These are phyloP conservation scores for Cutaneotrichosporon arboriforme DNA, from an alignment of 1,284 basidiomycete genomes.

Conservation along the genomic window DNA sequence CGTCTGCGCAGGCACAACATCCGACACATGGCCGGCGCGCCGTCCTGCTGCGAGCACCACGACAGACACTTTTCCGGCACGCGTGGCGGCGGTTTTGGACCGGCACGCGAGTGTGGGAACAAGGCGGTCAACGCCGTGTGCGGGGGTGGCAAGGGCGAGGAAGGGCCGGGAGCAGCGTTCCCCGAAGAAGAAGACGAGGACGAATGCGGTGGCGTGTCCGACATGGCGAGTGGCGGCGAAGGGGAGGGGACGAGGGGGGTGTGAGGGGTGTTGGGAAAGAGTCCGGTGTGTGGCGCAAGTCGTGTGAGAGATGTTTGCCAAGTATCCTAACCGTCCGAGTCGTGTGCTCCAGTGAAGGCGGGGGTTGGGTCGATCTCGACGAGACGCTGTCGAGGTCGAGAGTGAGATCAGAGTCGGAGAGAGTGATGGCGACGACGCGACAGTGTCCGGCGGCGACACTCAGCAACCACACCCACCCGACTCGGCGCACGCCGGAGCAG, in stretches of 20 bases:
- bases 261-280: background rate
- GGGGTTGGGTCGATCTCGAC: no score
- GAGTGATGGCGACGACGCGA: background rate
- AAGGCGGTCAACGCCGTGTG: background rate
- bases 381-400: background rate
- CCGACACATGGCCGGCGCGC: constrained; percentile 29
- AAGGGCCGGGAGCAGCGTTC: background rate
- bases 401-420: background rate
- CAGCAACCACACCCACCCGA: background rate
- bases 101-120: background rate
- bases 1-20: constrained; percentile 39
- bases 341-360: no score
- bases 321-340: background rate
- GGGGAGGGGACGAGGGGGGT: background rate
- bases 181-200: no score
- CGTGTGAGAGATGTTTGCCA: background rate
- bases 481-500: background rate
- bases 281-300: background rate
- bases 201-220: background rate
- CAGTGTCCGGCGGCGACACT: background rate
- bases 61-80: constrained; percentile 40
- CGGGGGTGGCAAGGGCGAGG: background rate
- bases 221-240: background rate
- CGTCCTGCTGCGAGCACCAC: constrained; percentile 35
- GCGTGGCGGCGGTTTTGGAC: constrained; percentile 1